phyloP scores from a whole-genome alignment of 148 eudicot species.

The Fagopyrum tataricum region DNA sequence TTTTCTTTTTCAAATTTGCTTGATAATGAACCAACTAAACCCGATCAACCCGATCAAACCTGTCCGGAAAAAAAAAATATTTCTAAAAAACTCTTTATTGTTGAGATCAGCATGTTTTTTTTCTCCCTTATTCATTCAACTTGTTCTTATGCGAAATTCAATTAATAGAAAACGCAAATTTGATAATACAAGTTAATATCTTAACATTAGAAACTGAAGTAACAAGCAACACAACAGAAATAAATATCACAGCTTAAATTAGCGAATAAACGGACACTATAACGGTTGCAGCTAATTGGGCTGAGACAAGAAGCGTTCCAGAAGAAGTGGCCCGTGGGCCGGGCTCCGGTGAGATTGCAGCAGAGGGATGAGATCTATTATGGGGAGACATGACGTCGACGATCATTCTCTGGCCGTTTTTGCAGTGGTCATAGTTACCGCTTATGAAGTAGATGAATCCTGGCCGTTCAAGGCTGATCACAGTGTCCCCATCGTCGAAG shows the following conservation, averaged over 20 bases:
- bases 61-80: no score
- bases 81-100: no score
- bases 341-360: not conserved
- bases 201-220: not conserved
- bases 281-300: not conserved
- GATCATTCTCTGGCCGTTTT: constrained; percentile 37
- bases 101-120: no score
- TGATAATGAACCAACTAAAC: no score
- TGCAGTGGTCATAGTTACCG: constrained; percentile 41
- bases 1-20: no score
- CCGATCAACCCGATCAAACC: no score
- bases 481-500: constrained; percentile 40
- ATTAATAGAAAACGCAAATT: no score
- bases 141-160: no score
- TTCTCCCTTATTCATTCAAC: no score
- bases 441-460: constrained; percentile 52
- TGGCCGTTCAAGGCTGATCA: constrained; percentile 26
- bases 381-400: constrained; percentile 36
- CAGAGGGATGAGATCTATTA: not conserved
- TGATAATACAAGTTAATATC: no score
- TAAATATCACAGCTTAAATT: not conserved
- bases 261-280: not conserved
- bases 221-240: not conserved
- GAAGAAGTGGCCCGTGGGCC: constrained; percentile 5
- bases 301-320: not conserved